Conservation (phyloP, 495 filamentous ascomycete genomes). For the Podospora appendiculata region DNA sequence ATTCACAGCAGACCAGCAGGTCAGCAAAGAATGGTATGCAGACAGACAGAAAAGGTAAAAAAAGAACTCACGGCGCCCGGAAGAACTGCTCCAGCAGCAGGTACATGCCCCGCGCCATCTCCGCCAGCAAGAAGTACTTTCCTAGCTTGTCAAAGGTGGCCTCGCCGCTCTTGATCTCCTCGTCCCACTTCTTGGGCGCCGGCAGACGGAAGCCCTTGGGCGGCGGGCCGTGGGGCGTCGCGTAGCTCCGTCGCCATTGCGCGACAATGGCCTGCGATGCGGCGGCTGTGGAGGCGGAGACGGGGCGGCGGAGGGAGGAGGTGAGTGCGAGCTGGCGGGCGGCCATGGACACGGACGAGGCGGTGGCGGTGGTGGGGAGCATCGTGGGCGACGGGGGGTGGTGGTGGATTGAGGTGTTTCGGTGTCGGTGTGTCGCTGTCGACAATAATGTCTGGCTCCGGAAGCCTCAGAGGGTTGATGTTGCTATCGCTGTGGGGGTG, state of each 20-base stretch:
- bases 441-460: neutral
- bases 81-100: conserved; percentile 97
- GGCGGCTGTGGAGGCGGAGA: conserved; percentile 19
- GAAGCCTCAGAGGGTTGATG: no score
- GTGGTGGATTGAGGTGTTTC: neutral
- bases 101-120: conserved; percentile 97
- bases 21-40: no score
- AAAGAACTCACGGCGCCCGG: conserved; percentile 91
- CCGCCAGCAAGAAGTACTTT: conserved; percentile 86
- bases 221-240: conserved; percentile 70
- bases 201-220: conserved; percentile 69
- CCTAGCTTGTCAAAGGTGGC: conserved; percentile 72
- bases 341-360: conserved; percentile 24
- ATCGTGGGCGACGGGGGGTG: conserved; percentile 4
- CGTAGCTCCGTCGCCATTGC: conserved; percentile 47
- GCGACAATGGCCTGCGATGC: conserved; percentile 13
- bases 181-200: conserved; percentile 59
- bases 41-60: no score
- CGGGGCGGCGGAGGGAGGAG: conserved; percentile 4
- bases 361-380: conserved; percentile 11
- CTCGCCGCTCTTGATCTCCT: conserved; percentile 44
- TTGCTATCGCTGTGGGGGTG: no score
- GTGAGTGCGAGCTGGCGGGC: conserved; percentile 32
- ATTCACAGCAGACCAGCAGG: neutral
- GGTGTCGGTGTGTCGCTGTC: neutral